A percentile compares a stretch with the other conserved stretches of the same genome.
These are phyloP conservation scores for Diatrype stigma DNA, from an alignment of 2,329 filamentous ascomycete genomes.

Conservation along the genomic window DNA sequence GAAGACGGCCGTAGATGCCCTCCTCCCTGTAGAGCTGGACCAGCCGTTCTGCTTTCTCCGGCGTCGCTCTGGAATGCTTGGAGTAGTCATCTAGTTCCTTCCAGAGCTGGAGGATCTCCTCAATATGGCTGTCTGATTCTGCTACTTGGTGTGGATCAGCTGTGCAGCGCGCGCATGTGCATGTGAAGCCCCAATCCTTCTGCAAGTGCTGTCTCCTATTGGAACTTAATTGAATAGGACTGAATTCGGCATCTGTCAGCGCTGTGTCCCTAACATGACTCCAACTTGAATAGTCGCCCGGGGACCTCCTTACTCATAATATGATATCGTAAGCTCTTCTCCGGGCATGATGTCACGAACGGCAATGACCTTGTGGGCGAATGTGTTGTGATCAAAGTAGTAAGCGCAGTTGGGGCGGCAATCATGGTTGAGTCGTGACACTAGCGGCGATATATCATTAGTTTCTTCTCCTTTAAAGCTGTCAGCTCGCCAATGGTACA, in stretches of 20 bases:
- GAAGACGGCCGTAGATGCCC: conserved; percentile 23
- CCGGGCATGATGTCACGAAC: conserved; percentile 32
- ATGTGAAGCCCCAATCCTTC: conserved; percentile 35
- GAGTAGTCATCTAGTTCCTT: conserved; percentile 32
- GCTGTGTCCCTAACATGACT: not conserved
- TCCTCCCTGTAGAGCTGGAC: conserved; percentile 34
- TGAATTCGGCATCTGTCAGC: conserved; percentile 12
- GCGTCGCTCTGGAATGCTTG: conserved; percentile 19
- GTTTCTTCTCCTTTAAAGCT: no score
- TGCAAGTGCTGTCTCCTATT: conserved; percentile 26
- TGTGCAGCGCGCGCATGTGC: conserved; percentile 33
- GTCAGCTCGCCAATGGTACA: no score
- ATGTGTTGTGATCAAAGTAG: conserved; percentile 30
- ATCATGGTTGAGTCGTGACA: conserved; percentile 37
- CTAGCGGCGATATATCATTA: conserved; percentile 11
- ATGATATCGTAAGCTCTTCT: conserved; percentile 38
- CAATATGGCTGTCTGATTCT: conserved; percentile 31
- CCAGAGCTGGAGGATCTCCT: conserved; percentile 26
- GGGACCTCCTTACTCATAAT: conserved; percentile 27
- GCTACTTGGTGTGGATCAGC: conserved; percentile 18
- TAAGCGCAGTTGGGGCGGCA: conserved; percentile 37
- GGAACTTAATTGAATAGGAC: conserved; percentile 27
- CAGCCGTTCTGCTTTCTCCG: conserved; percentile 33
- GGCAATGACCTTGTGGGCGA: conserved; percentile 34
- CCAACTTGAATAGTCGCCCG: not conserved